Percentiles rank a stretch among this genome's conserved stretches.
Conservation (phyloP, 345 rosid species). For the Cardiospermum halicacabum region DNA sequence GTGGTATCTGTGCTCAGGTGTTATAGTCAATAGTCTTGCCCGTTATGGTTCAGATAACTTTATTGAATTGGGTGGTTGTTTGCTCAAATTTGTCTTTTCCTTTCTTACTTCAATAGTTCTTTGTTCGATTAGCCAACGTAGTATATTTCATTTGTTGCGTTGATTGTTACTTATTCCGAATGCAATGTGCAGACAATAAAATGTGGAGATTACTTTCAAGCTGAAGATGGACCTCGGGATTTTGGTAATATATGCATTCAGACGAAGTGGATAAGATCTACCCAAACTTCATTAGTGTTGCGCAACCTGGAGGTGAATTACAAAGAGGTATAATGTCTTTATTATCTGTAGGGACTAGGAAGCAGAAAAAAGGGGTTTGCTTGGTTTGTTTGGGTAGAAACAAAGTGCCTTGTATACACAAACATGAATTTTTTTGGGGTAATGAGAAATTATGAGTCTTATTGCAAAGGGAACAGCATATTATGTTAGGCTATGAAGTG, state of each 20-base stretch:
- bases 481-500: neutral
- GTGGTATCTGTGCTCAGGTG: neutral
- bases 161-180: constrained; percentile 7
- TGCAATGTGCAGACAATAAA: constrained; percentile 46
- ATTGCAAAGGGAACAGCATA: neutral
- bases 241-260: constrained; percentile 60
- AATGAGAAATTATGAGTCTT: neutral
- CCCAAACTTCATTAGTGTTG: constrained; percentile 53
- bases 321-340: constrained; percentile 53
- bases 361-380: no score
- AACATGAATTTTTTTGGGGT: neutral
- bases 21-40: neutral
- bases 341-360: neutral
- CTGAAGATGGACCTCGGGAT: constrained; percentile 71
- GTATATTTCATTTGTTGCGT: neutral
- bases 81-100: neutral
- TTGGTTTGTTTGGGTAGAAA: neutral
- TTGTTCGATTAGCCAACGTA: neutral
- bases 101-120: neutral
- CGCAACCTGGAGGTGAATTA: constrained; percentile 72
- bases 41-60: neutral
- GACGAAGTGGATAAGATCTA: constrained; percentile 55
- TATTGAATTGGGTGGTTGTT: neutral
- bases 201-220: constrained; percentile 85
- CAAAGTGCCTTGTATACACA: neutral